Evolutionary conservation across 2,329 filamentous ascomycete genomes (phyloP), one percentile per base, ranked within the genome.

Genomic region (Diaporthe longicolla): DNA sequence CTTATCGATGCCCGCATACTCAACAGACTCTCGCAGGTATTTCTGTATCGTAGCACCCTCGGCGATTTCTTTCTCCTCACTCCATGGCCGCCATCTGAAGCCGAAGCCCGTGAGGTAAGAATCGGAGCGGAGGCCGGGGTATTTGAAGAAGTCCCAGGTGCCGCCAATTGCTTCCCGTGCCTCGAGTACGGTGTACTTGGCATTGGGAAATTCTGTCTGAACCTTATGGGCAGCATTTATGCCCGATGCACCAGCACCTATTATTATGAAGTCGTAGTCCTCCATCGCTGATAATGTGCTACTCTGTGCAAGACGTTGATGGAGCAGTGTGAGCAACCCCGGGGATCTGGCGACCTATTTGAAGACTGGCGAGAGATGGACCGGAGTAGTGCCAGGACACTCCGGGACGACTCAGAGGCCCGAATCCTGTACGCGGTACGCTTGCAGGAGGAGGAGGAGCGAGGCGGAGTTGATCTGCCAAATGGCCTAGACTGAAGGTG

Each of bases 71-170:
- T 85, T 84, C 17, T 83, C 80, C 55, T 89, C 85, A 11, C 83
- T 85, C 93, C 93, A 96, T 3, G 92, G 92, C 70, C 92, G 87
- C 91, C 93, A 97, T 0, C 88, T 81, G 76, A 95, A 93, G 59
- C 90, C 90, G 73, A 92, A 93, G 0, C 89, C 85, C 71, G 86
- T 87, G 77, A 93, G 86, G 78, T 89, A 86, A 1, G 90, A 92
- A 79, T 93, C 91, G 54, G 90, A 92, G 50, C 91, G 89, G 73
- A 95, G 89, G 50, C 93, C 92, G 0, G 93, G 93, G 79, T 95
- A 95, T 58, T 89, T 90, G 86, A 94, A 96, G 72, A 95, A 89
- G 77, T 90, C 89, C 94, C 94, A 96, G 19, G 94, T 96, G 37
- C 94, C 94, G 17, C 93, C 94, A 11, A 95, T 85, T 55, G 88